A percentile compares a stretch with the other conserved stretches of the same genome.
phyloP scores from a whole-genome alignment of 1,284 basidiomycete species.

The Pascua guehoae region DNA sequence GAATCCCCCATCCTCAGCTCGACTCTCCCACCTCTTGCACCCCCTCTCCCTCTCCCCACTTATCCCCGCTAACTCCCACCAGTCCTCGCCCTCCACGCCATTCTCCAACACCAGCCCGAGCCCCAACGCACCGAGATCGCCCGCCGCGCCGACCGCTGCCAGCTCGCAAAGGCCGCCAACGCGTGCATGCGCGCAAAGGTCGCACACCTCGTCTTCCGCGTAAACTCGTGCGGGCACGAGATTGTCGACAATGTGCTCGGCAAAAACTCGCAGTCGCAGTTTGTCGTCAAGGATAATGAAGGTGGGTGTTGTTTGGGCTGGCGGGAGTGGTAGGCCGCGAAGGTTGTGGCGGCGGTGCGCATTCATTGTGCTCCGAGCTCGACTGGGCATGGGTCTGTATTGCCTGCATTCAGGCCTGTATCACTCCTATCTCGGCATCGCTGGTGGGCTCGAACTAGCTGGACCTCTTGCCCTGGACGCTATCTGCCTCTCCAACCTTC shows the following conservation, averaged over 20 bases:
- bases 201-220: constrained; percentile 18
- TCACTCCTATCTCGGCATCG: too few relatives aligned
- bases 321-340: background rate
- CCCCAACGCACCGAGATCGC: constrained; percentile 18
- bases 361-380: too few relatives aligned
- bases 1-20: too few relatives aligned
- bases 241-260: constrained; percentile 15
- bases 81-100: constrained; percentile 17
- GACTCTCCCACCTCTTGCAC: too few relatives aligned
- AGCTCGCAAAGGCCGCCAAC: constrained; percentile 15
- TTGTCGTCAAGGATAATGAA: background rate
- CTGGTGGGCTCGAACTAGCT: too few relatives aligned
- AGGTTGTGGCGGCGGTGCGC: too few relatives aligned
- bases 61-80: constrained; percentile 1
- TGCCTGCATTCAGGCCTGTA: too few relatives aligned
- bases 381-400: too few relatives aligned
- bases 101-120: constrained; percentile 19
- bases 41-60: too few relatives aligned
- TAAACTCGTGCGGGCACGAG: constrained; percentile 20
- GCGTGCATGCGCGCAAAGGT: constrained; percentile 15
- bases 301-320: background rate
- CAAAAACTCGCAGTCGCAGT: background rate
- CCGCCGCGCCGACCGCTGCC: constrained; percentile 13
- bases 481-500: too few relatives aligned
- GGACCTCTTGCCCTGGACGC: too few relatives aligned